Percentiles rank a stretch among this genome's conserved stretches.
These are phyloP conservation scores for Limonium bicolor DNA, from an alignment of 148 eudicot species.

Conservation along the genomic window DNA sequence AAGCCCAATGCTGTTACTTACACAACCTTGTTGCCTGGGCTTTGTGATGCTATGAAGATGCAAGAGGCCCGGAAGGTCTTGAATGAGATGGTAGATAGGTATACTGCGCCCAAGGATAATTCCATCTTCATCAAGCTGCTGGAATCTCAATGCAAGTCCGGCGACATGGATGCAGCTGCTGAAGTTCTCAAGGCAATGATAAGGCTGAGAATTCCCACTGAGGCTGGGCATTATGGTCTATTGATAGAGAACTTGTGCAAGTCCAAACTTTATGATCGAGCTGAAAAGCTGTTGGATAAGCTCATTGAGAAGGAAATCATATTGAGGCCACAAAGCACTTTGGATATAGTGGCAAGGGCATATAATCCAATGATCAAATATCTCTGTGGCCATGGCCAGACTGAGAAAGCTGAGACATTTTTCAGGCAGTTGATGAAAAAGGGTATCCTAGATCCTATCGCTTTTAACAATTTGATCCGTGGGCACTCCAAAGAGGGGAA, in stretches of 20 bases:
- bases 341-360: slow-evolving; percentile 59
- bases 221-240: slow-evolving; percentile 85
- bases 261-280: slow-evolving; percentile 45
- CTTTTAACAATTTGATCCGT: slow-evolving; percentile 51
- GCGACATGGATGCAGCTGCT: slow-evolving; percentile 69
- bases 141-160: slow-evolving; percentile 53
- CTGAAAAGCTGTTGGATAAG: slow-evolving; percentile 59
- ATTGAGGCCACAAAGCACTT: slow-evolving; percentile 38
- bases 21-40: slow-evolving; percentile 73
- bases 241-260: slow-evolving; percentile 71
- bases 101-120: slow-evolving; percentile 47
- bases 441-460: slow-evolving; percentile 57
- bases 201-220: slow-evolving; percentile 52
- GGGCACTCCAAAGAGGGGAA: slow-evolving; percentile 67
- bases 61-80: slow-evolving; percentile 44
- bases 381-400: slow-evolving; percentile 58
- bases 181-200: slow-evolving; percentile 77
- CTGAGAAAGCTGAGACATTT: slow-evolving; percentile 64
- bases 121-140: slow-evolving; percentile 48
- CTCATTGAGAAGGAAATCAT: slow-evolving; percentile 73
- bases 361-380: slow-evolving; percentile 65
- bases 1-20: slow-evolving; percentile 66
- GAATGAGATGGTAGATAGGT: slow-evolving; percentile 64
- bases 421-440: slow-evolving; percentile 83
- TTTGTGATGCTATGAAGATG: slow-evolving; percentile 73